Conservation (phyloP, 2,329 filamentous ascomycete genomes). For the Xylariaceae sp. region DNA sequence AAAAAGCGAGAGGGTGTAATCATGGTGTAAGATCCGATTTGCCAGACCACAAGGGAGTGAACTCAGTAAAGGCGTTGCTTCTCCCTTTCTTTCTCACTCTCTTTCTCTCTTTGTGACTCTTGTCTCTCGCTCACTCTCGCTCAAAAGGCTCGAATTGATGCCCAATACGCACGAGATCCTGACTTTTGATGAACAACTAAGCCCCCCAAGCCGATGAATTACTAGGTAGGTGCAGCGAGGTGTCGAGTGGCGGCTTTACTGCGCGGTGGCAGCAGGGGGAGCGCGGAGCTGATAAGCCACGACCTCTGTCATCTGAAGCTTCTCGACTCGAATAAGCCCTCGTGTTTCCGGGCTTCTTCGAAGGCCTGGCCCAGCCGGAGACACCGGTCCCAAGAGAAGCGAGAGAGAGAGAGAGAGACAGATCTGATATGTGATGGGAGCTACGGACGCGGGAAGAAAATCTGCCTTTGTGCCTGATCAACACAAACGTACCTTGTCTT, state of each 20-base stretch:
- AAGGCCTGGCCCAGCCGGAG: slow-evolving; percentile 12
- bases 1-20: slow-evolving; percentile 10
- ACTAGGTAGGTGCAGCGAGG: slow-evolving; percentile 6
- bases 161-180: slow-evolving; percentile 33
- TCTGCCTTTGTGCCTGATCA: slow-evolving; percentile 24
- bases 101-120: neutral
- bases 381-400: slow-evolving; percentile 1
- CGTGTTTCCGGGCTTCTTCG: slow-evolving; percentile 2
- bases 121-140: slow-evolving; percentile 19
- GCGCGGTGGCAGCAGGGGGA: slow-evolving; percentile 16
- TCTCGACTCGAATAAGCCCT: slow-evolving; percentile 8
- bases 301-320: slow-evolving; percentile 13
- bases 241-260: slow-evolving; percentile 2
- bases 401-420: slow-evolving; percentile 2
- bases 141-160: slow-evolving; percentile 33
- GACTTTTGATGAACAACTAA: slow-evolving; percentile 16
- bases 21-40: slow-evolving; percentile 28
- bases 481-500: slow-evolving; percentile 79
- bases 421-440: slow-evolving; percentile 26
- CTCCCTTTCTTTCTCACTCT: neutral
- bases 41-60: slow-evolving; percentile 19
- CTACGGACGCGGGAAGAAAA: slow-evolving; percentile 5
- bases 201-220: slow-evolving; percentile 12
- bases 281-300: slow-evolving; percentile 18
- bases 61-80: slow-evolving; percentile 12